Evolutionary conservation across 805 yeast species (phyloP), one percentile per base, ranked within the genome.

Genomic region (Barnettozyma populi): DNA sequence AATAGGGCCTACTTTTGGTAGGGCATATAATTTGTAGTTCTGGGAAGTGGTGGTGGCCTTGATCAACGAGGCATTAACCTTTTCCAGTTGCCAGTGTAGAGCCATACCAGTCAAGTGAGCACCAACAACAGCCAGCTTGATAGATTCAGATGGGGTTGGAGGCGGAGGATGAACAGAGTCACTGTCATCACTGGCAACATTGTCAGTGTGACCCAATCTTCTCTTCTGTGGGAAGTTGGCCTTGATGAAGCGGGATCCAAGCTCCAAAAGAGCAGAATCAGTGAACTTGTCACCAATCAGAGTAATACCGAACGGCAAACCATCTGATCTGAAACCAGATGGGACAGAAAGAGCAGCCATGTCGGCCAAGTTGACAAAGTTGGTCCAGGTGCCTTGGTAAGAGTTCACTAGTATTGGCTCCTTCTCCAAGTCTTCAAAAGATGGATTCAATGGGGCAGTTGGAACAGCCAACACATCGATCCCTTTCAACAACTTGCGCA

Each of bases 371-470:
- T 94, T 92, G 58, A 88, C 97, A 65, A 94, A 94, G 69, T 92
- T 92, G 27, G 98, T 92, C 84, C 96, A 92, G n/a, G 97, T 90
- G 29, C 99, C 99, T 70, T 94, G 99, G 61, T 75, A 74, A 6
- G 97, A 87, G 72, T 92, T 92, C 58, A 90, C 79, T 41, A 72
- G 65, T 27, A 94, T 73, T 4, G 98, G 98, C 63, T 90, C 96
- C 7, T 73, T 68, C 51, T 72, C 79, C 23, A 92, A 79, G 50
- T 85, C 81, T 41, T 73, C 80, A 44, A 90, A 78, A 6, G 90
- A 79, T 43, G 98, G 98, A 60, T 86, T 90, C 57, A 92, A 73
- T 6, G 98, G 98, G 56, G 95, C 88, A 6, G 98, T 92, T 47
- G 99, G 99, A 31, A 92, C 92, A 37, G 90, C 73, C 49, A 90